Conservation (phyloP, 176 grass and related monocot species). For the Oryza glumipatula region DNA sequence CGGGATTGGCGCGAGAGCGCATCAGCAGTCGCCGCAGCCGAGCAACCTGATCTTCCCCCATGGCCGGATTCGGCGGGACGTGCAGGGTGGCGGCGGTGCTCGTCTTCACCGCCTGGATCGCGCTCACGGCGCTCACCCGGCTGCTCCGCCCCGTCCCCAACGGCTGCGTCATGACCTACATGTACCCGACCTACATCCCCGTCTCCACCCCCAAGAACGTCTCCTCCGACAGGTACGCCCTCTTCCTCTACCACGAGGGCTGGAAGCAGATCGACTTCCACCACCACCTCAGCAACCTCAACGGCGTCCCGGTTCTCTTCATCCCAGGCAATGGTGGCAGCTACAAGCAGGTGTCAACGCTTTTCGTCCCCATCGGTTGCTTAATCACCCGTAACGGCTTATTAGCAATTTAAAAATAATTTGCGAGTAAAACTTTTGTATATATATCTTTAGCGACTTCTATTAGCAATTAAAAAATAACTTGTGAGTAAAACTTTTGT, state of each 20-base stretch:
- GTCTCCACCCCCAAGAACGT: slow-evolving; percentile 70
- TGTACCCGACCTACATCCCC: slow-evolving; percentile 98
- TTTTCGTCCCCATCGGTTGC: background rate
- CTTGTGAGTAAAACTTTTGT: too few relatives aligned
- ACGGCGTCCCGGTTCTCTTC: slow-evolving; percentile 84
- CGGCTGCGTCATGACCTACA: slow-evolving; percentile 93
- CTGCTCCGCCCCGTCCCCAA: slow-evolving; percentile 81
- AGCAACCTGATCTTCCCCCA: background rate
- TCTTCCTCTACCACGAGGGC: slow-evolving; percentile 97
- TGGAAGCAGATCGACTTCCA: slow-evolving; percentile 96
- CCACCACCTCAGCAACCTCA: slow-evolving; percentile 67
- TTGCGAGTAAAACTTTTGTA: too few relatives aligned
- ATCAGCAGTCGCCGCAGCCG: background rate
- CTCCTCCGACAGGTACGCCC: slow-evolving; percentile 76
- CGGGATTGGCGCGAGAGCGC: background rate
- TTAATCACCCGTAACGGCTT: too few relatives aligned
- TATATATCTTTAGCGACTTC: too few relatives aligned
- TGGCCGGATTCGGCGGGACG: slow-evolving; percentile 65
- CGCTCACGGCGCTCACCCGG: slow-evolving; percentile 59
- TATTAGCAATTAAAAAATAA: too few relatives aligned
- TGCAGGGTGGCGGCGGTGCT: slow-evolving; percentile 57
- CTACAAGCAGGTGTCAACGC: slow-evolving; percentile 83
- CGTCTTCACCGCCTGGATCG: slow-evolving; percentile 59
- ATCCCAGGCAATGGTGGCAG: slow-evolving; percentile 96
- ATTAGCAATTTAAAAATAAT: too few relatives aligned